Conservation (phyloP, 2,329 filamentous ascomycete genomes). For the Venturia aucupariae region DNA sequence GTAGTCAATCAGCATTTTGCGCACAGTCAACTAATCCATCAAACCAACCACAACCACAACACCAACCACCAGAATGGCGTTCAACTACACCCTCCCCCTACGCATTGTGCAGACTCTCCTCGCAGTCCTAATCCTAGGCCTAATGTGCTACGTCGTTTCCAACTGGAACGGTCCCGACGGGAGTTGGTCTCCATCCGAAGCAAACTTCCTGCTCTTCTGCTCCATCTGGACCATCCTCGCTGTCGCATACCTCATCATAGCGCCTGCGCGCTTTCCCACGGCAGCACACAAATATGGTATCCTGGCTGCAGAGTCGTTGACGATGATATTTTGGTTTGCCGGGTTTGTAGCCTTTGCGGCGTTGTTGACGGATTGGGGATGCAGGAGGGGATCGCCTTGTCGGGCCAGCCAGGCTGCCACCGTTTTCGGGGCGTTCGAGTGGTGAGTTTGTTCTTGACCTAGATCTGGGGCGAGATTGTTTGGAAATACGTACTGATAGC, state of each 20-base stretch:
- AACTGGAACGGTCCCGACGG: conserved; percentile 41
- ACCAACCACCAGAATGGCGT: conserved; percentile 6
- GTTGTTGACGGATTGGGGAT: conserved; percentile 48
- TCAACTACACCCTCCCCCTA: conserved; percentile 44
- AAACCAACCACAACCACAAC: neutral
- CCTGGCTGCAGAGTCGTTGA: conserved; percentile 60
- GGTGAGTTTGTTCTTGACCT: conserved; percentile 28
- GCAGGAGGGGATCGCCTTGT: conserved; percentile 46
- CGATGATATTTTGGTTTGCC: conserved; percentile 83
- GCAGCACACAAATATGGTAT: conserved; percentile 57
- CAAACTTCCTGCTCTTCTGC: conserved; percentile 74
- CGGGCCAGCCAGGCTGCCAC: conserved; percentile 52
- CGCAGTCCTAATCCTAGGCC: conserved; percentile 62
- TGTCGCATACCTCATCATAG: conserved; percentile 49
- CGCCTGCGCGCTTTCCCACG: conserved; percentile 22
- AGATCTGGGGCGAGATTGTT: too few species aligned
- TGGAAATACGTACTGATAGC: too few species aligned
- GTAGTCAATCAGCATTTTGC: too few species aligned
- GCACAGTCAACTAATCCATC: neutral
- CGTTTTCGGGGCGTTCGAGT: conserved; percentile 59
- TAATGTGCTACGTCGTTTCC: conserved; percentile 58
- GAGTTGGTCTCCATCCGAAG: conserved; percentile 42
- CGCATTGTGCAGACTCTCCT: conserved; percentile 61
- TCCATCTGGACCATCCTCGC: conserved; percentile 65
- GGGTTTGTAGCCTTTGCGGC: conserved; percentile 72